Base-by-base conservation (phyloP, 140 eudicot species). In the Senecio squalidus region DNA sequence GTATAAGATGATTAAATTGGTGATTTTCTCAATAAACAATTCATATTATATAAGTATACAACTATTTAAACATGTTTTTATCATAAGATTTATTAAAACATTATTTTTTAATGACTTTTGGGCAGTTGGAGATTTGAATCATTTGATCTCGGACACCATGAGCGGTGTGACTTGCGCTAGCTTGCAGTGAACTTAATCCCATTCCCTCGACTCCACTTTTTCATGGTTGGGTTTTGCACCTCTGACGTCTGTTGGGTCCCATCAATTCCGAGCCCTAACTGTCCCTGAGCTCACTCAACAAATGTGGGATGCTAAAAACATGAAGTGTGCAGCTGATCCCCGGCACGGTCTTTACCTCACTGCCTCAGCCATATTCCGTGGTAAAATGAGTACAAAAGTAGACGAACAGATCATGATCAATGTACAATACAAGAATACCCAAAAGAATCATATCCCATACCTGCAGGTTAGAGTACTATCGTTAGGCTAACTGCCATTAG, bases 291-390 rank as follows among this genome's bases (percentile, higher is more conserved):
- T 55, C 16, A 55, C 62, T 31, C 62, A 55, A 9, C 62, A 55
- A 55, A 31, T 30, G 45, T 55, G 43, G 43, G 62, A 55, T 1
- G 16, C 62, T 24, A 55, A 55, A 44, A 55, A 55, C 45, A 29
- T 55, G 62, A 55, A 28, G 62, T 30, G 44, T 29, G 62, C 62
- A 8, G 45, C 45, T 0, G 62, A 55, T 41, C 62, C 62, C 10
- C 43, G 62, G 17, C 45, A 29, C 44, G 62, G 62, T 14, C 43
- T 26, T 15, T 55, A 55, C 45, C 62, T 55, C 28, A 55, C 62
- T 6, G 62, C 45, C 27, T 55, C 62, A 9, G 62, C 62, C 46
- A 55, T 55, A 27, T 55, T 55, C 28, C 62, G 62, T 28, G 62
- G 62, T 16, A 55, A 55, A 2, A 55, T 55, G 43, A 29, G 44